Percentiles rank a stretch among this genome's conserved stretches.
phyloP scores from a whole-genome alignment of 371 early-diverging fungal species.

The Coemansia sp. region DNA sequence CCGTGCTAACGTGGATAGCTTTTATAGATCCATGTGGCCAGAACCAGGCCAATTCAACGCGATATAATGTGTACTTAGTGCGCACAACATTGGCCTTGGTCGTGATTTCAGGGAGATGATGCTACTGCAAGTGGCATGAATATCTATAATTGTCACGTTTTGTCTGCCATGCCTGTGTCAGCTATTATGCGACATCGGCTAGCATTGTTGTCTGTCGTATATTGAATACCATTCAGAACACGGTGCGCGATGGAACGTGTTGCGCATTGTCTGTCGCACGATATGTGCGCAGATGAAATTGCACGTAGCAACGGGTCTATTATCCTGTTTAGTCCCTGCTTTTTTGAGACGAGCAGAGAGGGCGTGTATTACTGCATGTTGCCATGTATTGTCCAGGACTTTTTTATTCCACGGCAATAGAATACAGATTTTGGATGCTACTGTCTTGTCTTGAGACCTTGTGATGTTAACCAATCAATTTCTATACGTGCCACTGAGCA shows the following conservation, averaged over 20 bases:
- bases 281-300: not conserved
- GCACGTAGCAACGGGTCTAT: not conserved
- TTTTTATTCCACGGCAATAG: too few relatives aligned
- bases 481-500: not conserved
- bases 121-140: not conserved
- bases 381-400: not conserved
- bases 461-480: too few relatives aligned
- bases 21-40: not conserved
- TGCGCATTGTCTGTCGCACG: not conserved
- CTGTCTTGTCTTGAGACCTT: too few relatives aligned
- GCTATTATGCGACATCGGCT: not conserved
- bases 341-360: not conserved
- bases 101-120: not conserved
- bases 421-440: too few relatives aligned
- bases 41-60: not conserved
- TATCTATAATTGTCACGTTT: slow-evolving; percentile 1
- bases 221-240: slow-evolving; percentile 4
- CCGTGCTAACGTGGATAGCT: not conserved
- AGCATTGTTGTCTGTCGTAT: not conserved
- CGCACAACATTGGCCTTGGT: not conserved
- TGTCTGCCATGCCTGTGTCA: not conserved
- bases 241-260: not conserved
- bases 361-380: not conserved
- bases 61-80: not conserved
- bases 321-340: not conserved